Conservation (phyloP, 2,329 filamentous ascomycete genomes). For the Microdochium paspali region DNA sequence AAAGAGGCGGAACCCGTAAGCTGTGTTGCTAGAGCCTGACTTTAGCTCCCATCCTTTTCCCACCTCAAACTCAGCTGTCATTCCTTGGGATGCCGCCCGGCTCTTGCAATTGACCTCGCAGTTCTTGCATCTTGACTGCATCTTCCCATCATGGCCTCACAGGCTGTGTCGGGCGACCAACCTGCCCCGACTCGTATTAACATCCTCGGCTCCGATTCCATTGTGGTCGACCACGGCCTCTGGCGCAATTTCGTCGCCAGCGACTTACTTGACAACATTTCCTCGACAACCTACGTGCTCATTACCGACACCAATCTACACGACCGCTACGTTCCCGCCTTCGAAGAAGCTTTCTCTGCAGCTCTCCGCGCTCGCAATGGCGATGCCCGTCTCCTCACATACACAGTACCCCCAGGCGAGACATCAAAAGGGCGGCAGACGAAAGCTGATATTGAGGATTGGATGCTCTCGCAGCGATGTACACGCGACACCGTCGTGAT, state of each 20-base stretch:
- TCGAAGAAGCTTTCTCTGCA: constrained; percentile 55
- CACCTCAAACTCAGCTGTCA: not conserved
- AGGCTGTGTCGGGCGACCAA: not conserved
- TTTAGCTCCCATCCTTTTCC: not conserved
- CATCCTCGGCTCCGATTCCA: constrained; percentile 82
- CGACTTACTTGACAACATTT: constrained; percentile 69
- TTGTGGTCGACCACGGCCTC: constrained; percentile 84
- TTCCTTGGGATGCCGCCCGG: not conserved
- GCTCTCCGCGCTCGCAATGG: constrained; percentile 28
- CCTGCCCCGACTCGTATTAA: constrained; percentile 49
- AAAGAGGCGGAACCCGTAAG: no score
- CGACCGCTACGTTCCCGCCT: constrained; percentile 69
- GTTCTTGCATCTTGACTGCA: not conserved
- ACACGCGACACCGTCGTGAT: constrained; percentile 92
- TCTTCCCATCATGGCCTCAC: not conserved
- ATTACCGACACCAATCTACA: constrained; percentile 93
- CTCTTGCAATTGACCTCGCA: not conserved
- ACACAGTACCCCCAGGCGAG: constrained; percentile 83
- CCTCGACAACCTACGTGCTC: constrained; percentile 87
- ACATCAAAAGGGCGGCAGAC: constrained; percentile 88
- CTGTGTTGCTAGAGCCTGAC: no score
- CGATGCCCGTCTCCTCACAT: constrained; percentile 66
- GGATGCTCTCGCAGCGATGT: constrained; percentile 88
- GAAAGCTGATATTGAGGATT: constrained; percentile 94
- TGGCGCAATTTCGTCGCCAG: constrained; percentile 74